phyloP scores from a whole-genome alignment of 164 flowering plant genomes.

The Aristolochia contorta region DNA sequence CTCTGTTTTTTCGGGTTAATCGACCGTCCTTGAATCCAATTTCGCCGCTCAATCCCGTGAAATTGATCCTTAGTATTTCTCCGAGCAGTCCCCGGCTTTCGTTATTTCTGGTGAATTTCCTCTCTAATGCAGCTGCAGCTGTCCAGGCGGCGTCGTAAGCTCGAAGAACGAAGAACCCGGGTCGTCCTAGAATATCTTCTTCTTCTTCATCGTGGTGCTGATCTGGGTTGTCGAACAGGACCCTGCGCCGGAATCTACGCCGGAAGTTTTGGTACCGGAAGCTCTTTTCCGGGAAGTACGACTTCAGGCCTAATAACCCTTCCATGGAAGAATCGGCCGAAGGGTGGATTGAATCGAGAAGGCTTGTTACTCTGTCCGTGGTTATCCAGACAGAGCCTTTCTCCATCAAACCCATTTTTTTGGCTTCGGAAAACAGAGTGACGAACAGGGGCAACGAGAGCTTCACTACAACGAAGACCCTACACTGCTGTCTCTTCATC shows the following conservation, averaged over 20 bases:
- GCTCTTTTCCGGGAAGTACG: neutral
- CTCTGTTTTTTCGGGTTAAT: neutral
- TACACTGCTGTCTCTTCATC: slow-evolving; percentile 1
- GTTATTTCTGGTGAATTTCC: too few relatives aligned
- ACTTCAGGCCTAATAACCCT: slow-evolving; percentile 17
- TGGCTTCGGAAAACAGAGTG: slow-evolving; percentile 5
- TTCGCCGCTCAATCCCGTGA: slow-evolving; percentile 19
- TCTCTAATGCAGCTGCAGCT: slow-evolving; percentile 8
- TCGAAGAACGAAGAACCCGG: slow-evolving; percentile 12
- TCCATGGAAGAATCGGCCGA: slow-evolving; percentile 15
- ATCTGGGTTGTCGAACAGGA: slow-evolving; percentile 12
- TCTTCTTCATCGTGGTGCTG: slow-evolving; percentile 15
- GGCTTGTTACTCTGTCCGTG: slow-evolving; percentile 17
- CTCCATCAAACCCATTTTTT: slow-evolving; percentile 14
- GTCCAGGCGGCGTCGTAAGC: slow-evolving; percentile 18
- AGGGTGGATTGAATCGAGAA: slow-evolving; percentile 10
- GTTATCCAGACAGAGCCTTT: slow-evolving; percentile 33
- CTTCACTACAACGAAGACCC: slow-evolving; percentile 8
- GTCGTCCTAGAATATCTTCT: slow-evolving; percentile 6
- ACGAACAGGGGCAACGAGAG: neutral
- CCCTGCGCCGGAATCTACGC: slow-evolving; percentile 2
- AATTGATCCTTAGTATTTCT: slow-evolving; percentile 8
- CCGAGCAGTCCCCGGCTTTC: slow-evolving; percentile 1
- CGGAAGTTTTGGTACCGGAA: slow-evolving; percentile 1
- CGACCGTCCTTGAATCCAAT: slow-evolving; percentile 10